A percentile compares a stretch with the other conserved stretches of the same genome.
Evolutionary conservation across 176 grass and related monocot genomes (phyloP).

Genomic region (Tillandsia fasciculata): DNA sequence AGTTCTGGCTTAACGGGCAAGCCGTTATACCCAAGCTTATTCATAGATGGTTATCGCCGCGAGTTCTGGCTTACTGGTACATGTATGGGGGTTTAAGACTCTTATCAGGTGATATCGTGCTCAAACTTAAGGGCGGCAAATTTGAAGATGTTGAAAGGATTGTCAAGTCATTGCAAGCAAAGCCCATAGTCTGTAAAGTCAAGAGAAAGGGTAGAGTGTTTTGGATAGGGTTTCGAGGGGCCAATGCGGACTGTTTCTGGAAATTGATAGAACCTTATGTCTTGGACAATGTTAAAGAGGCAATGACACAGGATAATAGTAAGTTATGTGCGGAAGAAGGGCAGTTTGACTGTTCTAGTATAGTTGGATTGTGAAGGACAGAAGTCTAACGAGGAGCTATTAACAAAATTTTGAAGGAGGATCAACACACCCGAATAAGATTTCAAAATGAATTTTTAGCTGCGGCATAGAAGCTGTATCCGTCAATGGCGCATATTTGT

Average conservation of each 20-base stretch:
- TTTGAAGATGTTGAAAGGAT: slow-evolving; percentile 63
- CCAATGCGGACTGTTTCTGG: slow-evolving; percentile 59
- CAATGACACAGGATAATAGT: slow-evolving; percentile 2
- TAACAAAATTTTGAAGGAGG: background rate
- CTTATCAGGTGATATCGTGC: slow-evolving; percentile 71
- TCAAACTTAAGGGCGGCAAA: slow-evolving; percentile 57
- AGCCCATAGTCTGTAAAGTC: slow-evolving; percentile 57
- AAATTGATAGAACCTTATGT: slow-evolving; percentile 49
- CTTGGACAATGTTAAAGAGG: slow-evolving; percentile 38
- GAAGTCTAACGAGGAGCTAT: background rate
- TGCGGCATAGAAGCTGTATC: background rate
- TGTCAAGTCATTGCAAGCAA: slow-evolving; percentile 38
- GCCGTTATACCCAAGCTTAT: slow-evolving; percentile 65
- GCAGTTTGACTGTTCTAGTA: slow-evolving; percentile 13
- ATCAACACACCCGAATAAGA: background rate
- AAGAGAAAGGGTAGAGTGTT: slow-evolving; percentile 77
- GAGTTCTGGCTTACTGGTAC: slow-evolving; percentile 91
- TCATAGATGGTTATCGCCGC: slow-evolving; percentile 79
- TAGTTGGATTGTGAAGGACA: slow-evolving; percentile 34
- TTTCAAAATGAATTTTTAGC: background rate
- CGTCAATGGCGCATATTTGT: background rate
- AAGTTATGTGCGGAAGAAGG: slow-evolving; percentile 7
- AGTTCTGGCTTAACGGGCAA: slow-evolving; percentile 61
- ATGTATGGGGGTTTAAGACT: slow-evolving; percentile 83
- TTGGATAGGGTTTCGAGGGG: slow-evolving; percentile 84